phyloP scores from a whole-genome alignment of 1,139 yeast genomes.

The Suhomyces wounanorum region DNA sequence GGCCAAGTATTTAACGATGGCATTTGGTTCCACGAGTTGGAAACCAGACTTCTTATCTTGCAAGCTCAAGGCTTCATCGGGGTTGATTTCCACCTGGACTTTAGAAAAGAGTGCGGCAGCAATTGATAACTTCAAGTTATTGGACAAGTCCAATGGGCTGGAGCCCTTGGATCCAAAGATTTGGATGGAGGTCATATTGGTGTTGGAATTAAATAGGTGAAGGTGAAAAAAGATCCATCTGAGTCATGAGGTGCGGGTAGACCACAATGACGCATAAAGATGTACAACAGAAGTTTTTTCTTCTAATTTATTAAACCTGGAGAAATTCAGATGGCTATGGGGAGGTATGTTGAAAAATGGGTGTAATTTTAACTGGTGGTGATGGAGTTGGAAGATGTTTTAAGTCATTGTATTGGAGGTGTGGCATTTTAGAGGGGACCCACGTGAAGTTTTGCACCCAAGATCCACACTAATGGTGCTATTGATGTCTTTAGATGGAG shows the following conservation, averaged over 20 bases:
- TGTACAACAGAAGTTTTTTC: neutral
- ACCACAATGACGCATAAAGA: neutral
- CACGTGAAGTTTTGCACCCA: constrained; percentile 4
- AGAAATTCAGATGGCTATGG: no score
- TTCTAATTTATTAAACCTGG: neutral
- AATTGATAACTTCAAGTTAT: constrained; percentile 61
- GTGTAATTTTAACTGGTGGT: neutral
- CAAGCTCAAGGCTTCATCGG: constrained; percentile 40
- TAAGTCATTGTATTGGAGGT: neutral
- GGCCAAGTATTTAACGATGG: constrained; percentile 73
- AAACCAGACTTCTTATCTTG: constrained; percentile 40
- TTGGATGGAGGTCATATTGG: constrained; percentile 6
- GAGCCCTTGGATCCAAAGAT: constrained; percentile 22
- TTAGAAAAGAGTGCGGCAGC: constrained; percentile 45
- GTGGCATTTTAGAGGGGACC: neutral
- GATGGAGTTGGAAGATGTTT: neutral
- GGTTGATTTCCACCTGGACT: constrained; percentile 29
- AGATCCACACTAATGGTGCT: neutral
- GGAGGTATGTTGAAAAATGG: no score
- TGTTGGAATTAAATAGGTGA: neutral
- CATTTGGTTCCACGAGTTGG: constrained; percentile 73
- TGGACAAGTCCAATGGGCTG: constrained; percentile 40
- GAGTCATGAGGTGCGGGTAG: constrained; percentile 2
- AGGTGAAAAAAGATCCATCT: constrained; percentile 1
- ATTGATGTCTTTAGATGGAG: neutral